Base-by-base conservation (phyloP, 192 early-diverging fungal species). In the Coemansia sp. region DNA sequence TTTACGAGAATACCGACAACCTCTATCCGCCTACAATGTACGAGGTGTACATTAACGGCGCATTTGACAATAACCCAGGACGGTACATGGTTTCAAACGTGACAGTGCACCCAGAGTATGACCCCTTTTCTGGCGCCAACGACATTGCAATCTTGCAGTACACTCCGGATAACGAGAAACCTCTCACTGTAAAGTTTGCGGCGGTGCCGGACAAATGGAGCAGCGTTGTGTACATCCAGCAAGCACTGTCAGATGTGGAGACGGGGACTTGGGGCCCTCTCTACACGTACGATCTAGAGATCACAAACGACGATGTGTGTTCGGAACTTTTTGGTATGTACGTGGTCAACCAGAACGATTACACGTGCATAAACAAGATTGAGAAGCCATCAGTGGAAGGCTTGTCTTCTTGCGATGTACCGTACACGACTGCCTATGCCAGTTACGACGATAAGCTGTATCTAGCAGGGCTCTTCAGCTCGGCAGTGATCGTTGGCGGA, bases 401-500 rank as follows among this genome's bases (percentile, higher is more conserved):
- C 0, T 30, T 51, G 0, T 25, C 51, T 2, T 13, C 27, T 1
- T 66, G 64, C 21, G 45, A 32, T 7, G 51, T 53, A 28, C 56
- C 53, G 7, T 54, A 54, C 28, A 23, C 22, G 7, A 45, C 41
- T 3, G 56, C 44, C 0, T 66, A 66, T 39, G 55, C 46, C 0
- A 12, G 32, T 4, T 38, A 51, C 0, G 40, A 41, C 17, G 43
- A 19, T 13, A 40, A 25, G 7, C 10, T 54, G 18, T 54, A 45
- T 31, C 56, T 42, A 10, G 56, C 55, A 3, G 64, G 64, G 0
- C 29, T 66, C 5, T 51, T 59, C 17, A 66, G 64, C 51, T 43
- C 58, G 12, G 47, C 47, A 3, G 44, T 29, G 0, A 25, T 59
- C 5, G n/a, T 38, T 14, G 44, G 44, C 12, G 56, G 56, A 7